Evolutionary conservation across 495 filamentous ascomycete genomes (phyloP).

Genomic region (Penicillium tannophilum): DNA sequence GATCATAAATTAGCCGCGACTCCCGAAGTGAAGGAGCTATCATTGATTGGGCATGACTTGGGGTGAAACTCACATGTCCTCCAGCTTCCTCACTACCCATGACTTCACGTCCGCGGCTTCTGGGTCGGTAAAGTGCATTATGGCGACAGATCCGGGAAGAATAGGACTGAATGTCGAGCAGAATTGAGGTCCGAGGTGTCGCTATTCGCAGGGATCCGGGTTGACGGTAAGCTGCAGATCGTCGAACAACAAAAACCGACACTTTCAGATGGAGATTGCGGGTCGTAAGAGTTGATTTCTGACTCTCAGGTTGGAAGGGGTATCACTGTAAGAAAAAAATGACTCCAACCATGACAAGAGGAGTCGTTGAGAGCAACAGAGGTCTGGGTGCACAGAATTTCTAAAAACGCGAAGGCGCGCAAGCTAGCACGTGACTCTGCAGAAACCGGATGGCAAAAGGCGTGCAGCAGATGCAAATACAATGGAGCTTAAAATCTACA

Average conservation of each 20-base stretch:
- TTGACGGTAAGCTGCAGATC: constrained; percentile 14
- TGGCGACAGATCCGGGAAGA: not conserved
- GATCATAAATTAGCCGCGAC: constrained; percentile 11
- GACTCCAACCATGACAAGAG: constrained; percentile 8
- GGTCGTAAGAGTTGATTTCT: not conserved
- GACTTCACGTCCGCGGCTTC: constrained; percentile 74
- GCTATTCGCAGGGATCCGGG: constrained; percentile 19
- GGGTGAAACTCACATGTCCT: constrained; percentile 72
- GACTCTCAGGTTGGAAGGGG: not conserved
- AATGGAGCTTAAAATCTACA: constrained; percentile 1
- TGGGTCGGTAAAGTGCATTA: constrained; percentile 79
- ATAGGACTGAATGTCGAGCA: not conserved
- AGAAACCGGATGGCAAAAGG: not conserved
- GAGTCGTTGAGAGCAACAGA: constrained; percentile 8
- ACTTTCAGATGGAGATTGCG: not conserved
- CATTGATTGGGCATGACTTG: not conserved
- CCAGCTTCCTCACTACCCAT: constrained; percentile 89
- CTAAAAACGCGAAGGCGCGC: constrained; percentile 24
- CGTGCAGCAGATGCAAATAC: not conserved
- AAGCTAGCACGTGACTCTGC: constrained; percentile 23
- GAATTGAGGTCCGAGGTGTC: constrained; percentile 1
- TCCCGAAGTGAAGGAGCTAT: not conserved
- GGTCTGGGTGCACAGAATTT: constrained; percentile 12
- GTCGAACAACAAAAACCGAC: not conserved
- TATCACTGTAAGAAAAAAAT: not conserved